Evolutionary conservation across 2,329 filamentous ascomycete genomes (phyloP).

Genomic region (Helicocarpus griseus): DNA sequence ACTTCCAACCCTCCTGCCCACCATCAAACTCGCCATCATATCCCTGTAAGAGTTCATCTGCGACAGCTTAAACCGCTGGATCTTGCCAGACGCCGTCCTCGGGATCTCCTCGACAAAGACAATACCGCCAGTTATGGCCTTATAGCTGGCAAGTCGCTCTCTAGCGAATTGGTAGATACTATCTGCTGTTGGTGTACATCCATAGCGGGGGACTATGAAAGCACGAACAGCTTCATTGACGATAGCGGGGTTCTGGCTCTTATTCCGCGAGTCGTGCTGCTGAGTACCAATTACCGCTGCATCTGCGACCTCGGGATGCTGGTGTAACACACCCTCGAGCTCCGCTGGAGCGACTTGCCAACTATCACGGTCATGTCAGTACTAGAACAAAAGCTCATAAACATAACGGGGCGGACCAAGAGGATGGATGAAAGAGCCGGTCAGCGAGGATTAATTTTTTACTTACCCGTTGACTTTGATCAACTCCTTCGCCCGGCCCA

Average conservation of each 20-base stretch:
- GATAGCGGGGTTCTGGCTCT: not conserved
- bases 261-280: conserved; percentile 1
- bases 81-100: conserved; percentile 42
- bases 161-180: conserved; percentile 36
- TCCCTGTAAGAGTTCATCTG: conserved; percentile 32
- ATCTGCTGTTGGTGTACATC: conserved; percentile 23
- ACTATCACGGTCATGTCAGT: conserved; percentile 14
- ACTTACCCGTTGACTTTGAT: conserved; percentile 45
- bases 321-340: conserved; percentile 39
- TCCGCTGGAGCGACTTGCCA: conserved; percentile 45
- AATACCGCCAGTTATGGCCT: conserved; percentile 38
- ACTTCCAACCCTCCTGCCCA: too few relatives aligned
- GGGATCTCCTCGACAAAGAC: conserved; percentile 41
- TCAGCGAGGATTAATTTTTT: too few relatives aligned
- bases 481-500: conserved; percentile 42
- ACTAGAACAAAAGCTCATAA: not conserved
- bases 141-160: conserved; percentile 38
- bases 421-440: too few relatives aligned
- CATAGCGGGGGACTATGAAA: conserved; percentile 33
- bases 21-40: conserved; percentile 24
- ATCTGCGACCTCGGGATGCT: conserved; percentile 38
- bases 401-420: too few relatives aligned
- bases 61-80: conserved; percentile 32
- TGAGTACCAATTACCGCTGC: conserved; percentile 41
- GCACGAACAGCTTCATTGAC: conserved; percentile 33